phyloP scores from a whole-genome alignment of 2,329 filamentous ascomycete species.

The Lachnellula willkommii region DNA sequence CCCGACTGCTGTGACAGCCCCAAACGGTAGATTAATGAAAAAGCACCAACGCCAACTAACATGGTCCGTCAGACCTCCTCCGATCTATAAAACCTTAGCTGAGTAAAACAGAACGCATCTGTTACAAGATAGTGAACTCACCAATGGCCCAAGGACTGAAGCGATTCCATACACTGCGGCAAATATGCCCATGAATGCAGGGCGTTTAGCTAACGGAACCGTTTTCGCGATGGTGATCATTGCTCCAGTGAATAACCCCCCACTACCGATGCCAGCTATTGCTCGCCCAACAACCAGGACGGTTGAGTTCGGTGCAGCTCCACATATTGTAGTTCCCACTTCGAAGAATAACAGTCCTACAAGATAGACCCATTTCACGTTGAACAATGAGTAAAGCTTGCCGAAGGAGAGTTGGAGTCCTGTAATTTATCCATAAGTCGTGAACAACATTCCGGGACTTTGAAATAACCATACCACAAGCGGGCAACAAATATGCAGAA shows the following conservation, averaged over 20 bases:
- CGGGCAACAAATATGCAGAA: constrained; percentile 27
- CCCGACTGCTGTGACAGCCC: constrained; percentile 34
- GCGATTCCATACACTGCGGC: constrained; percentile 27
- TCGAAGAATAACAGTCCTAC: constrained; percentile 15
- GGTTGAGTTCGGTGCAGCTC: constrained; percentile 26
- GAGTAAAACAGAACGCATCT: too few relatives aligned
- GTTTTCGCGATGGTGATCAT: constrained; percentile 19
- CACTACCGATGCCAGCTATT: constrained; percentile 31
- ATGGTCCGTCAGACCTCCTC: constrained; percentile 20
- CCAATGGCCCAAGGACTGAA: constrained; percentile 31
- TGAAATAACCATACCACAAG: constrained; percentile 9
- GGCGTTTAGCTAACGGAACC: not conserved
- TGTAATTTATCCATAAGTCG: too few relatives aligned
- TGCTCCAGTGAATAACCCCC: constrained; percentile 15
- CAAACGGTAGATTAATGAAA: constrained; percentile 27
- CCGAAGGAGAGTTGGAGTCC: constrained; percentile 17
- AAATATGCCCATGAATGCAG: constrained; percentile 17
- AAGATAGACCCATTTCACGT: constrained; percentile 17
- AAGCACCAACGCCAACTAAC: constrained; percentile 32
- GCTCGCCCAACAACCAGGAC: constrained; percentile 41
- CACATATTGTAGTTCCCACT: constrained; percentile 25
- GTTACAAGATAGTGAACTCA: too few relatives aligned
- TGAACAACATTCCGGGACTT: too few relatives aligned
- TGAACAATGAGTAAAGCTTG: constrained; percentile 21
- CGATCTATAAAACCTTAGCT: too few relatives aligned